phyloP scores from a whole-genome alignment of 2,329 filamentous ascomycete species.

The Macrophomina phaseolina region DNA sequence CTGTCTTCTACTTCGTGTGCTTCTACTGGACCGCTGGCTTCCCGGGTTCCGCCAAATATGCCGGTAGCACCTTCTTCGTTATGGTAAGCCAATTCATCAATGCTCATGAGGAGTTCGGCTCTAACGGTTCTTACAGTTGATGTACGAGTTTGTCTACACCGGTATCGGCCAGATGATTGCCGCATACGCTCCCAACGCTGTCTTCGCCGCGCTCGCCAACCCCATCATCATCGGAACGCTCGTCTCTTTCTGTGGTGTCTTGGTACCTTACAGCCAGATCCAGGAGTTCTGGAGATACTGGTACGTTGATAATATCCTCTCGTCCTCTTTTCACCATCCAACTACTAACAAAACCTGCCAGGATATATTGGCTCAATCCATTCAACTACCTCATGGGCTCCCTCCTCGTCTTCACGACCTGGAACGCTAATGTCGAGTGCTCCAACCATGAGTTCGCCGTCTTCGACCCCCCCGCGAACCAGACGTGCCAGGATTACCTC shows the following conservation, averaged over 20 bases:
- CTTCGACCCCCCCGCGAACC: slow-evolving; percentile 56
- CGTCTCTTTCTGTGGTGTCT: slow-evolving; percentile 43
- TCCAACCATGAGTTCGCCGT: slow-evolving; percentile 43
- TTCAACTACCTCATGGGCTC: slow-evolving; percentile 52
- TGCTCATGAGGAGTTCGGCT: neutral
- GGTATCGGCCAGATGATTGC: slow-evolving; percentile 62
- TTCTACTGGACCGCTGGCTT: slow-evolving; percentile 50
- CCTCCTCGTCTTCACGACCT: slow-evolving; percentile 49
- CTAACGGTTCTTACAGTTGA: slow-evolving; percentile 46
- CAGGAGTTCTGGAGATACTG: slow-evolving; percentile 47
- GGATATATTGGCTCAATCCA: slow-evolving; percentile 47
- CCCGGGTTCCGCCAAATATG: slow-evolving; percentile 49
- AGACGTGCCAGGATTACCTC: slow-evolving; percentile 66
- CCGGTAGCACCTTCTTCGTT: slow-evolving; percentile 52
- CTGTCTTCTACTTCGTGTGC: slow-evolving; percentile 53
- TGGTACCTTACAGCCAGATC: slow-evolving; percentile 42
- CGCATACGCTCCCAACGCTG: slow-evolving; percentile 50
- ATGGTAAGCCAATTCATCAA: slow-evolving; percentile 18
- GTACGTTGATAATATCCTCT: slow-evolving; percentile 24
- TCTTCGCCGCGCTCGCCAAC: slow-evolving; percentile 55
- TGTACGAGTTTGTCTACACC: slow-evolving; percentile 63
- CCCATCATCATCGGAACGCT: slow-evolving; percentile 41
- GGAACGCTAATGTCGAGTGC: slow-evolving; percentile 49
- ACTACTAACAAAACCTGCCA: neutral
- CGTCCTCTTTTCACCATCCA: neutral